Percentiles rank a stretch among this genome's conserved stretches.
Conservation (phyloP, 1,284 basidiomycete genomes). For the Rhodotorula sp. region DNA sequence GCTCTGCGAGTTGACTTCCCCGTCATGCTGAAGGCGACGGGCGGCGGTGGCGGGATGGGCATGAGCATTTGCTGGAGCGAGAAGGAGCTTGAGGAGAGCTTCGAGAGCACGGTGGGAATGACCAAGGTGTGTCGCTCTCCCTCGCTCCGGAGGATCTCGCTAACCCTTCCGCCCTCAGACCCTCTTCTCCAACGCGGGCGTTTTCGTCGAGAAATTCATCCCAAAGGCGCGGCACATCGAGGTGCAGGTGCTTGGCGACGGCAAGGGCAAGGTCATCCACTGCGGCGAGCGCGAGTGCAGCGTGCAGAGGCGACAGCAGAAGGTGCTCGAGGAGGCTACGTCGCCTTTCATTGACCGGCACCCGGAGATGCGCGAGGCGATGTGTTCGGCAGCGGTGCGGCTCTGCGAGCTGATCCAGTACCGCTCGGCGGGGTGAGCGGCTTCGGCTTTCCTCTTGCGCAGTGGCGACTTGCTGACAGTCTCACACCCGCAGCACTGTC, state of each 20-base stretch:
- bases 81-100: conserved; percentile 54
- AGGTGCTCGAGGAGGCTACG: conserved; percentile 70
- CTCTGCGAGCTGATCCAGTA: conserved; percentile 57
- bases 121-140: conserved; percentile 48
- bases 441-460: background rate
- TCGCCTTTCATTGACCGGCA: conserved; percentile 53
- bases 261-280: conserved; percentile 63
- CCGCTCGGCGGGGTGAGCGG: conserved; percentile 12
- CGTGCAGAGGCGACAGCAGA: conserved; percentile 70
- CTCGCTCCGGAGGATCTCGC: accelerated
- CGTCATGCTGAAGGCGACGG: conserved; percentile 68
- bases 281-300: conserved; percentile 69
- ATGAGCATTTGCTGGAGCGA: conserved; percentile 61
- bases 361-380: conserved; percentile 51
- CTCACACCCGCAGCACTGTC: conserved; percentile 55
- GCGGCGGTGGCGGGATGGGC: conserved; percentile 72
- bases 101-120: conserved; percentile 57
- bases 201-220: conserved; percentile 65
- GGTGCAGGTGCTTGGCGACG: conserved; percentile 41
- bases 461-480: conserved; percentile 55
- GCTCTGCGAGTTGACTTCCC: conserved; percentile 61
- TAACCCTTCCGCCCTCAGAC: conserved; percentile 43
- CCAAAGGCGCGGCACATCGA: conserved; percentile 57
- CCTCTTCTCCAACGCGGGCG: conserved; percentile 60
- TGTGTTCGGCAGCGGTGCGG: conserved; percentile 61